These are phyloP conservation scores for Penicilliopsis zonata DNA, from an alignment of 495 filamentous ascomycete genomes.

Conservation along the genomic window DNA sequence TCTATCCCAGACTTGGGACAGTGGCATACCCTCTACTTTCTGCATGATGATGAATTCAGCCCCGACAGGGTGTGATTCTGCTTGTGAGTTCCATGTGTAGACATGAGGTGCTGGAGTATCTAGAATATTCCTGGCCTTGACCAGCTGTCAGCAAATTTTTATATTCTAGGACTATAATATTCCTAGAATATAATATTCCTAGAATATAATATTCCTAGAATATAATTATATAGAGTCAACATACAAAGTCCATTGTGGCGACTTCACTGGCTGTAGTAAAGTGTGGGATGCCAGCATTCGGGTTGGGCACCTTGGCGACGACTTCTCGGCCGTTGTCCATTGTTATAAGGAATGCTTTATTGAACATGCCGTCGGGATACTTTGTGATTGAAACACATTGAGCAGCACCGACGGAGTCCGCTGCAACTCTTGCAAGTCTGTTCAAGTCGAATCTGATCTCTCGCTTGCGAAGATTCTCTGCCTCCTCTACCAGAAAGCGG, in stretches of 20 bases:
- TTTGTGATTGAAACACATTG: slow-evolving; percentile 18
- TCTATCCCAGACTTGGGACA: slow-evolving; percentile 15
- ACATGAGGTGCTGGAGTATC: slow-evolving; percentile 8
- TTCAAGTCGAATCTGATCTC: slow-evolving; percentile 23
- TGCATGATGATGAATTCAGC: slow-evolving; percentile 23
- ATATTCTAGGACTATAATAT: no score
- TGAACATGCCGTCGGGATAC: slow-evolving; percentile 25
- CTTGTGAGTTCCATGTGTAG: slow-evolving; percentile 10
- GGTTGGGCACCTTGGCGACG: slow-evolving; percentile 24
- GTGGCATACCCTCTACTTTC: slow-evolving; percentile 13
- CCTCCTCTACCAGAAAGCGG: slow-evolving; percentile 23
- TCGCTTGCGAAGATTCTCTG: slow-evolving; percentile 19
- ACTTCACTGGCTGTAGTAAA: slow-evolving; percentile 27
- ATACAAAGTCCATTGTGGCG: slow-evolving; percentile 29
- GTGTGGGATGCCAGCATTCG: slow-evolving; percentile 22
- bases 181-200: no score
- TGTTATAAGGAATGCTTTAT: slow-evolving; percentile 26
- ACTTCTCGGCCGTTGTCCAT: slow-evolving; percentile 29
- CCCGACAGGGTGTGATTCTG: slow-evolving; percentile 10
- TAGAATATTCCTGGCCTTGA: slow-evolving; percentile 5
- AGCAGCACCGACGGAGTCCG: slow-evolving; percentile 20
- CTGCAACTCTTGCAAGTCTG: slow-evolving; percentile 18
- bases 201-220: no score
- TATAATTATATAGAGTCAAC: slow-evolving; percentile 3
- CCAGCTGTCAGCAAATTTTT: slow-evolving; percentile 1